These are phyloP conservation scores for Sparassis latifolia DNA, from an alignment of 1,284 basidiomycete genomes.

Conservation along the genomic window DNA sequence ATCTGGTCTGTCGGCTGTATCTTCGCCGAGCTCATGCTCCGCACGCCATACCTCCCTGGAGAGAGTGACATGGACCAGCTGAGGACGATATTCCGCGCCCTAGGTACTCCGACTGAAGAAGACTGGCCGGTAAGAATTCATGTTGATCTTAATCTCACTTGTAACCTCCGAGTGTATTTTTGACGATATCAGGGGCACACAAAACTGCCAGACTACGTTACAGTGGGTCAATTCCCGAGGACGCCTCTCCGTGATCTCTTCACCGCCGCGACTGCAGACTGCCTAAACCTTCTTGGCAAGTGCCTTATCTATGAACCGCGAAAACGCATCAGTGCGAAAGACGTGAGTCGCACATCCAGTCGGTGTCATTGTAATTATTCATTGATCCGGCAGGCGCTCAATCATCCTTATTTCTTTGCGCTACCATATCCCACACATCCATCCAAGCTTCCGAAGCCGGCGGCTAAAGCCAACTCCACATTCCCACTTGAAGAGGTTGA, in stretches of 20 bases:
- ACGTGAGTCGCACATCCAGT: slow-evolving; percentile 39
- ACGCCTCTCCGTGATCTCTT: slow-evolving; percentile 82
- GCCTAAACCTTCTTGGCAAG: slow-evolving; percentile 77
- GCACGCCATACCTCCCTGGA: slow-evolving; percentile 89
- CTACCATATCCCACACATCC: slow-evolving; percentile 78
- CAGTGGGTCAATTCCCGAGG: slow-evolving; percentile 78
- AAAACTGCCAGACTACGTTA: slow-evolving; percentile 84
- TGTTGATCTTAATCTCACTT: too few species aligned
- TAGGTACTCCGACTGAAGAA: slow-evolving; percentile 92
- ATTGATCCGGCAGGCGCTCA: slow-evolving; percentile 47
- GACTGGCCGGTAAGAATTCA: slow-evolving; percentile 83
- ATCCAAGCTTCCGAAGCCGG: slow-evolving; percentile 76
- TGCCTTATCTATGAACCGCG: slow-evolving; percentile 85
- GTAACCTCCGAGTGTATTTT: not conserved
- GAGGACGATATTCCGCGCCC: slow-evolving; percentile 88
- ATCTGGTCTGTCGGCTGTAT: slow-evolving; percentile 96
- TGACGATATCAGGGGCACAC: slow-evolving; percentile 64
- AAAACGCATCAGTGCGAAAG: slow-evolving; percentile 74
- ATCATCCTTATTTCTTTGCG: slow-evolving; percentile 74
- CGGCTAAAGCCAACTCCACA: slow-evolving; percentile 35
- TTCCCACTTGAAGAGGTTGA: slow-evolving; percentile 68
- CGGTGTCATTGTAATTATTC: not conserved
- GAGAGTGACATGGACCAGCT: slow-evolving; percentile 96
- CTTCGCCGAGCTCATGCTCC: slow-evolving; percentile 92
- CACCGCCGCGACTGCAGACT: slow-evolving; percentile 84